Evolutionary conservation across 352 stramenopile genomes (phyloP).

Genomic region (Aphanomyces cochlioides): DNA sequence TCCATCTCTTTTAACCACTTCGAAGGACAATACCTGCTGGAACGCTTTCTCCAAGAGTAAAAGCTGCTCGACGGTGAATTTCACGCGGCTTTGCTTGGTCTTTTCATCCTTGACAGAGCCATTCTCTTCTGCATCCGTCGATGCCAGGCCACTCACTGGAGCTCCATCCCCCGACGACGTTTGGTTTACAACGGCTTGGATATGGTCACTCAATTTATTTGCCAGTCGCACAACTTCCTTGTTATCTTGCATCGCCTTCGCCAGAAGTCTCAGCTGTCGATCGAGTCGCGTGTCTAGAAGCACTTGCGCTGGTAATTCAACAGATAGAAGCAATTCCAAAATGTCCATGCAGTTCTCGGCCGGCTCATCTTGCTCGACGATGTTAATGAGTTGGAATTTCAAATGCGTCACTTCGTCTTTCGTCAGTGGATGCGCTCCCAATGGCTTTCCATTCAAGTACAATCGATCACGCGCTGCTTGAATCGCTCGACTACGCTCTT

Average conservation of each 20-base stretch:
- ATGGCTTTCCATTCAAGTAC: slow-evolving; percentile 74
- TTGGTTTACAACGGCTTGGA: slow-evolving; percentile 57
- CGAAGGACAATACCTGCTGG: neutral
- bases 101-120: slow-evolving; percentile 33
- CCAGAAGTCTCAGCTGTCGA: slow-evolving; percentile 65
- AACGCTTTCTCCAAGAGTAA: slow-evolving; percentile 17
- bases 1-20: neutral
- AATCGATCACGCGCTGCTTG: slow-evolving; percentile 71
- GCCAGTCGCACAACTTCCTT: slow-evolving; percentile 81
- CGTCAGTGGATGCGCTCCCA: slow-evolving; percentile 63
- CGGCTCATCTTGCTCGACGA: slow-evolving; percentile 74
- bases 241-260: slow-evolving; percentile 82
- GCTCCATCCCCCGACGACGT: slow-evolving; percentile 35
- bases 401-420: slow-evolving; percentile 81
- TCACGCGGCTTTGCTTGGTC: slow-evolving; percentile 31
- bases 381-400: slow-evolving; percentile 82
- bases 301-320: slow-evolving; percentile 71
- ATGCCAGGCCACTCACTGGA: slow-evolving; percentile 32
- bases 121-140: neutral
- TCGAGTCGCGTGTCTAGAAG: slow-evolving; percentile 70
- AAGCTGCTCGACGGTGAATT: slow-evolving; percentile 24
- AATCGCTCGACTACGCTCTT: slow-evolving; percentile 61
- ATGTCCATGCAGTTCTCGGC: slow-evolving; percentile 76
- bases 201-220: slow-evolving; percentile 74
- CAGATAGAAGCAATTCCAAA: slow-evolving; percentile 72